These are phyloP conservation scores for Tulasnella sp. DNA, from an alignment of 768 basidiomycete species.

Conservation along the genomic window DNA sequence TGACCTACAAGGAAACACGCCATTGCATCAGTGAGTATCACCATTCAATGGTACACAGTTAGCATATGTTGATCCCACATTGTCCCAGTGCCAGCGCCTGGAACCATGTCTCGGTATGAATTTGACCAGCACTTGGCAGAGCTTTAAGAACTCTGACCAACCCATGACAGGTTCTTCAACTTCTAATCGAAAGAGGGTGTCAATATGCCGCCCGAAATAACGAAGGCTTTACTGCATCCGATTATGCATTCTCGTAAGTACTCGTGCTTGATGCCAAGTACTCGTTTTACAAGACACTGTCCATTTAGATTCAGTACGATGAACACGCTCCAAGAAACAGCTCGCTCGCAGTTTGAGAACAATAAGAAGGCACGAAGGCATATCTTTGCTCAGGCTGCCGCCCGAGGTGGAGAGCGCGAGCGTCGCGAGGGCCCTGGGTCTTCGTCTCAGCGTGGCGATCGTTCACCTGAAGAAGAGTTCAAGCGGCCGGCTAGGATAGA, in stretches of 20 bases:
- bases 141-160: slow-evolving; percentile 1
- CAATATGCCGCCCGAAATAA: slow-evolving; percentile 76
- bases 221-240: slow-evolving; percentile 81
- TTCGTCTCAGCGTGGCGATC: slow-evolving; percentile 25
- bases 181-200: slow-evolving; percentile 83
- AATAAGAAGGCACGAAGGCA: slow-evolving; percentile 66
- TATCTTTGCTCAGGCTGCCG: slow-evolving; percentile 63
- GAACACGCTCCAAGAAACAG: slow-evolving; percentile 72
- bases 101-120: slow-evolving; percentile 68
- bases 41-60: neutral
- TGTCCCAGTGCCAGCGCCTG: slow-evolving; percentile 65
- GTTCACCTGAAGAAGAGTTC: slow-evolving; percentile 13
- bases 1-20: slow-evolving; percentile 85
- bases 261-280: slow-evolving; percentile 8
- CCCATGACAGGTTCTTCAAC: slow-evolving; percentile 62
- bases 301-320: slow-evolving; percentile 51
- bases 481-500: slow-evolving; percentile 23
- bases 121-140: neutral
- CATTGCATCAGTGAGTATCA: slow-evolving; percentile 74
- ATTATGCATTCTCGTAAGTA: slow-evolving; percentile 83
- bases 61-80: slow-evolving; percentile 15
- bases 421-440: slow-evolving; percentile 25
- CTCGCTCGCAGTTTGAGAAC: slow-evolving; percentile 62
- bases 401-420: slow-evolving; percentile 47
- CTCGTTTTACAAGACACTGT: slow-evolving; percentile 19